Evolutionary conservation across 495 filamentous ascomycete genomes (phyloP), one percentile per base, ranked within the genome.

Genomic region (Talaromyces ruber): DNA sequence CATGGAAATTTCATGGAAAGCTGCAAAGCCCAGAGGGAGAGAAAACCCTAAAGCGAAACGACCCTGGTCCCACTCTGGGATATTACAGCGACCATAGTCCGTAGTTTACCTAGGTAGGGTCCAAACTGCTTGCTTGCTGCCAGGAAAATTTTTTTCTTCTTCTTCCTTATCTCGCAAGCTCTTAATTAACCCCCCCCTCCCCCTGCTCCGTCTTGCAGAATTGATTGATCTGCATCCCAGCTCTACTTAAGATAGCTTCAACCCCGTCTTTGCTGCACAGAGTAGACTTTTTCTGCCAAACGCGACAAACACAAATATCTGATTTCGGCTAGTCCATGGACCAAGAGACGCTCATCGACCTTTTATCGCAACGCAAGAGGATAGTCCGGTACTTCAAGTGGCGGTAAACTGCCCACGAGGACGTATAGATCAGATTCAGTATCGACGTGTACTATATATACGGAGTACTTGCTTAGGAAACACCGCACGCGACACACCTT

Each of bases 301-400:
- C 43, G 43, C 43, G 43, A 47, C 43, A 18, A 18, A 45, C n/a
- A 16, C 34, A 39, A 39, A 39, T 39, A 47, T 47, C 43, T 47
- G 43, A n/a, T 21, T 47, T 47, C 43, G 39, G 22, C 16, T 16
- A 51, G 39, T 47, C 43, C 37, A 60, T 60, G 59, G 59, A 60
- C 45, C 39, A 45, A 21, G 39, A 60, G 22, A 60, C 59, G 26
- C 59, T 60, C 16, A 60, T 51, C 39, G 28, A 60, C n/a, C 59
- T 51, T n/a, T 22, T 60, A 47, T 60, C 59, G n/a, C 59, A 60
- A 25, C 59, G 59, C 59, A 60, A 60, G 45, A 60, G 59, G 45
- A 60, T 60, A 26, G 39, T 60, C 24, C 59, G 59, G 9, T 60
- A 60, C 43, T 52, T 60, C 59, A 60, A 52, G 59, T 60, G 59